Base-by-base conservation (phyloP, 164 flowering plant species). In the Akebia trifoliata region DNA sequence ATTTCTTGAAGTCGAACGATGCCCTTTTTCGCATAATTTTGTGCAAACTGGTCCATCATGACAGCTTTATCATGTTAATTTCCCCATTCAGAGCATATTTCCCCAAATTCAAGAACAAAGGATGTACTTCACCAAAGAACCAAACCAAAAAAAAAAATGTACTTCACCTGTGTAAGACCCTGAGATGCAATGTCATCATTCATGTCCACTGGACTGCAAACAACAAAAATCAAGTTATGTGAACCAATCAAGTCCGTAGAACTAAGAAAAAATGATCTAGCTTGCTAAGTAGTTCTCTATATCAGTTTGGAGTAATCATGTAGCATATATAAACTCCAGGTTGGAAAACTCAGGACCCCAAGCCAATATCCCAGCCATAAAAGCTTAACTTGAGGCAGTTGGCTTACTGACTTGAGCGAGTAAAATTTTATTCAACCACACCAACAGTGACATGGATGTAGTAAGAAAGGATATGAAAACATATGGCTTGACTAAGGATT, bases 191-290 rank as follows among this genome's bases (percentile, higher is more conserved):
- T 84, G 21, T 85, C 94, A 62, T 90, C 92, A 65, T 69, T 61
- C 81, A 93, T 79, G 68, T 93, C 99, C 57, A 76, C 89, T 34
- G 99, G 99, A 62, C 99, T 93, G 85, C 77, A 78, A 22, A 68
- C 22, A 6, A 63, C 12, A 30, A 2, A 47, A 37, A 36, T 28
- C 26, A 11, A 40, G 44, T 42, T 56, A 21, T 10, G 45, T 7
- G 3, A 32, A 17, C 17, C 18, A 40, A 36, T 8, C 44, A 29
- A 37, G 20, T 10, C 30, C 2, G 46, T 38, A 8, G 11, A 31
- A 46, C 11, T 10, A 44, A 6, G 7, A 45, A 46, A 46, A 22
- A n/a, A 36, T 43, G 42, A 36, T 22, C 31, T 24, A 24, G 38
- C 42, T 36, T 51, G 40, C 25, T 53, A 22, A 51, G 17, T 35